phyloP scores from a whole-genome alignment of 257 asterid species.

The Misopates orontium region DNA sequence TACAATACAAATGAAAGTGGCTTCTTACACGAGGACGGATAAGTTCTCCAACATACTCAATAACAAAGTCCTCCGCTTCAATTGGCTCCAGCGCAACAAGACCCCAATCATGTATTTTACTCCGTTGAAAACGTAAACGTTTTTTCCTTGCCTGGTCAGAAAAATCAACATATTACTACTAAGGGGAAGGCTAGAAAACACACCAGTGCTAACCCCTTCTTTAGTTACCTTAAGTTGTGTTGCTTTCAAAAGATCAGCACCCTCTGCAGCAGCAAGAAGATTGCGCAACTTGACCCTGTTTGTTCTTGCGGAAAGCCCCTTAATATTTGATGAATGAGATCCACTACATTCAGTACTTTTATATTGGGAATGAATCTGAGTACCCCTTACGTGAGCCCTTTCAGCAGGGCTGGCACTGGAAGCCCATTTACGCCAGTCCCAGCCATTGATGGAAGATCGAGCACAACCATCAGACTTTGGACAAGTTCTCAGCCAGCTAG shows the following conservation, averaged over 20 bases:
- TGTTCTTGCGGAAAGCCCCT: slow-evolving; percentile 96
- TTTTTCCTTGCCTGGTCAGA: slow-evolving; percentile 84
- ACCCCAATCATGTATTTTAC: slow-evolving; percentile 99
- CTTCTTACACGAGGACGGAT: slow-evolving; percentile 86
- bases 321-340: slow-evolving; percentile 53
- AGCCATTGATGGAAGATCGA: slow-evolving; percentile 79
- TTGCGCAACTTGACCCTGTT: slow-evolving; percentile 89
- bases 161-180: slow-evolving; percentile 21
- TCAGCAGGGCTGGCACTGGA: slow-evolving; percentile 72
- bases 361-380: slow-evolving; percentile 39
- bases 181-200: slow-evolving; percentile 15
- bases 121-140: slow-evolving; percentile 83
- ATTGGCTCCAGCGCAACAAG: slow-evolving; percentile 92
- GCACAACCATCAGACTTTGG: slow-evolving; percentile 93
- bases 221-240: slow-evolving; percentile 85
- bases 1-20: slow-evolving; percentile 15
- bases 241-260: slow-evolving; percentile 94
- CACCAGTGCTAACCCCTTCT: slow-evolving; percentile 23
- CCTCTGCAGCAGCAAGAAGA: slow-evolving; percentile 99
- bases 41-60: slow-evolving; percentile 98
- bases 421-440: slow-evolving; percentile 99
- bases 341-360: slow-evolving; percentile 44
- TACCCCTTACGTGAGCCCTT: slow-evolving; percentile 74
- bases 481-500: slow-evolving; percentile 41
- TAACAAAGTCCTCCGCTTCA: slow-evolving; percentile 97